Evolutionary conservation across 805 yeast species (phyloP), one percentile per base, ranked within the genome.

Genomic region (Wickerhamiella qilinensis): DNA sequence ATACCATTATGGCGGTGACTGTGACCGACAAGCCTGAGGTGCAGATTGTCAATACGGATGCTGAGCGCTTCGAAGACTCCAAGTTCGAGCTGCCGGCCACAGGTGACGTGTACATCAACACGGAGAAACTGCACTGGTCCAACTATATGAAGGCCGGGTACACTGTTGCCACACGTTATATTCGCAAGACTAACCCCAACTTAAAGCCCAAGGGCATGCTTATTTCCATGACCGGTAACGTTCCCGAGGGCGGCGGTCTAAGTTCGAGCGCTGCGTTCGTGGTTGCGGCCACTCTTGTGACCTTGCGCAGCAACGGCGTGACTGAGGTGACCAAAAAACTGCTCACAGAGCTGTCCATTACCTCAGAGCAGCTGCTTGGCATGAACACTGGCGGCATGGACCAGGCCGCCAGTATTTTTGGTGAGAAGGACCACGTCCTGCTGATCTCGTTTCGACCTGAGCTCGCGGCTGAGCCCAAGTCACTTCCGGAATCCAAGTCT

Each of bases 351-450:
- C 71, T 77, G 37, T 74, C 84, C 4, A 75, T 73, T 31, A 71
- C 69, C 4, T 71, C 76, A 30, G 85, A 77, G 52, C 81, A 76
- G 56, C 71, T 71, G 38, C 73, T 77, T 28, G 85, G 85, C 27
- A 79, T 77, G 38, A 77, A 74, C 53, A 73, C 77, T 27, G 86
- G 85, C n/a, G 84, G 85, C 30, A 71, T 77, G 79, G 85, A 77
- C 52, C 85, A 77, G 57, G 68, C 77, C 36, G 85, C 84, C 3
- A 71, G 79, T 0, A 65, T 78, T 19, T 75, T 68, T 46, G 84
- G 85, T 17, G 72, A 68, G 48, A 58, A 56, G 31, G 65, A 63
- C 42, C 71, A 77, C 45, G 77, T 77, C 1, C 56, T 77, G 39
- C 65, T 68, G 46, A 71, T 77, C 16, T 70, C 69, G 46, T 77